Percentiles rank a stretch among this genome's conserved stretches.
Conservation (phyloP, 2,329 filamentous ascomycete species). For the Fusarium protoensiforme region DNA sequence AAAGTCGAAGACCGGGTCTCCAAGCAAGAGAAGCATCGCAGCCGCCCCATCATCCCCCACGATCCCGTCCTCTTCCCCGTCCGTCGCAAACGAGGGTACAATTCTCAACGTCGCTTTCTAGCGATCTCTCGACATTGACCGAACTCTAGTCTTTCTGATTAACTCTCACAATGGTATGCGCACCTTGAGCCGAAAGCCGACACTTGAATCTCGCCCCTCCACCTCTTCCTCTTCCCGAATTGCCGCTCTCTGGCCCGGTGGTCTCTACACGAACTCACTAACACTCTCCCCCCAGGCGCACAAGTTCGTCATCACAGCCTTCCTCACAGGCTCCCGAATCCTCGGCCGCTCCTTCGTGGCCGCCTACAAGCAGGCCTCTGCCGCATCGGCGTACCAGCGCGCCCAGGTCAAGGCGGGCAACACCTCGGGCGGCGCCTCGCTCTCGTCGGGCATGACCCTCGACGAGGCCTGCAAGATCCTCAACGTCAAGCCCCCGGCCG, state of each 20-base stretch:
- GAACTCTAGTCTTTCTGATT: neutral
- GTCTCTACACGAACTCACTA: slow-evolving; percentile 11
- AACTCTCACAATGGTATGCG: slow-evolving; percentile 45
- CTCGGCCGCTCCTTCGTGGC: slow-evolving; percentile 93
- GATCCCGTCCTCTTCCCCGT: slow-evolving; percentile 34
- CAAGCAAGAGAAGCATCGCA: slow-evolving; percentile 27
- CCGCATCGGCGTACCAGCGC: slow-evolving; percentile 83
- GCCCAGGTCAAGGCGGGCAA: slow-evolving; percentile 73
- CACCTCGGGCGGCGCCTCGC: slow-evolving; percentile 61
- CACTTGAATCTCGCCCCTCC: slow-evolving; percentile 17
- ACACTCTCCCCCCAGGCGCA: slow-evolving; percentile 74
- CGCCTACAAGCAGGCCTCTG: slow-evolving; percentile 94
- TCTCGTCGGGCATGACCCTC: slow-evolving; percentile 82
- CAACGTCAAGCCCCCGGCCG: slow-evolving; percentile 86
- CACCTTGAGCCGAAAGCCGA: slow-evolving; percentile 6
- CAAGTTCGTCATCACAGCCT: slow-evolving; percentile 87
- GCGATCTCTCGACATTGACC: slow-evolving; percentile 19
- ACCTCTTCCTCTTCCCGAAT: slow-evolving; percentile 10
- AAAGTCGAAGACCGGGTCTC: slow-evolving; percentile 39
- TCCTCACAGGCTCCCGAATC: slow-evolving; percentile 90
- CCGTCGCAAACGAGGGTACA: slow-evolving; percentile 41
- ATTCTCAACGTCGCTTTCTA: slow-evolving; percentile 36
- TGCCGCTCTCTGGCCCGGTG: slow-evolving; percentile 9
- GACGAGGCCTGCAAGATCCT: slow-evolving; percentile 98
- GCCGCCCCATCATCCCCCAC: slow-evolving; percentile 24